Percentiles rank a stretch among this genome's conserved stretches.
These are phyloP conservation scores for Barnettozyma salicaria DNA, from an alignment of 805 yeast genomes.

Conservation along the genomic window DNA sequence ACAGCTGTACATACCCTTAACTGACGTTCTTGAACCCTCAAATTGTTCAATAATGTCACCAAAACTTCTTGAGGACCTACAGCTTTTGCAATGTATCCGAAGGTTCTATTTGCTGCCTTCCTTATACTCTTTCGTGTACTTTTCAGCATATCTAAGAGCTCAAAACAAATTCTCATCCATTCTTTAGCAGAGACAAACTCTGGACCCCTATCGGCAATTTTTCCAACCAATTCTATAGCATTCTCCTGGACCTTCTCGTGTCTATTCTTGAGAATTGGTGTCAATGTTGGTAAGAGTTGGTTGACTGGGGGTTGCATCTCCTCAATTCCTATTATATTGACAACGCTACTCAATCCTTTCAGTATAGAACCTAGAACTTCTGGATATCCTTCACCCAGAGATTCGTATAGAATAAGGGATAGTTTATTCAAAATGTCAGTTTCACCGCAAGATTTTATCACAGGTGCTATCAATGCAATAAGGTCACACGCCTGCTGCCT, in stretches of 20 bases:
- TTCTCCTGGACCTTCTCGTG: constrained; percentile 88
- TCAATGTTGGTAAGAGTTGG: constrained; percentile 78
- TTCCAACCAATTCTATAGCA: constrained; percentile 72
- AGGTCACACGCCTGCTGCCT: constrained; percentile 84
- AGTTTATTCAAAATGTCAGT: constrained; percentile 58
- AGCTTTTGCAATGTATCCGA: constrained; percentile 85
- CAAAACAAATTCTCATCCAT: constrained; percentile 96
- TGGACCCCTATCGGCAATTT: constrained; percentile 73
- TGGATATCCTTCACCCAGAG: constrained; percentile 91
- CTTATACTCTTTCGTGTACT: constrained; percentile 73
- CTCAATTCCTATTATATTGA: constrained; percentile 52
- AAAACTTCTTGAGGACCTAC: constrained; percentile 95
- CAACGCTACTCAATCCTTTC: constrained; percentile 60
- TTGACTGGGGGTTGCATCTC: constrained; percentile 73
- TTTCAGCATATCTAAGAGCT: constrained; percentile 80
- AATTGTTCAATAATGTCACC: constrained; percentile 73
- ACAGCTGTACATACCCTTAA: constrained; percentile 95
- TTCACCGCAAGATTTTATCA: constrained; percentile 59
- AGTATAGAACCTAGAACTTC: constrained; percentile 86
- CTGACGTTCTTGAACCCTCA: constrained; percentile 93
- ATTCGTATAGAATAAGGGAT: constrained; percentile 76
- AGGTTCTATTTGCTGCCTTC: constrained; percentile 80
- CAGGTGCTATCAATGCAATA: constrained; percentile 59
- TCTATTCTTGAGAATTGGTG: constrained; percentile 85
- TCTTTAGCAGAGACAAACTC: constrained; percentile 85